Evolutionary conservation across 73 alveolate species (phyloP).

Genomic region (Diophrys appendiculata): DNA sequence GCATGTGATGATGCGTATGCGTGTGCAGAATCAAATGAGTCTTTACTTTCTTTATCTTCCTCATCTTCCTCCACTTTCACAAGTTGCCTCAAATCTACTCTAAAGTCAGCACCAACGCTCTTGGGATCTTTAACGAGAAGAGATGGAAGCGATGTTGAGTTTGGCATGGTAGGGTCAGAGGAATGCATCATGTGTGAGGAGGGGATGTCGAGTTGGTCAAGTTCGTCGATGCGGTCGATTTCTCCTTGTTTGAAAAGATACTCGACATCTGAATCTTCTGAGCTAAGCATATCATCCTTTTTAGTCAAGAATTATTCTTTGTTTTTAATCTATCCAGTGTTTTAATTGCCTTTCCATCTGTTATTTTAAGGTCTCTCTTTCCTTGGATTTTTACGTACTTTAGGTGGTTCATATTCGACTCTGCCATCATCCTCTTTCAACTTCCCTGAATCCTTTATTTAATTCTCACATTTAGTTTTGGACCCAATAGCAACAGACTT

Average conservation of each 20-base stretch:
- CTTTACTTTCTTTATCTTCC: neutral
- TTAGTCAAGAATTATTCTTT: neutral
- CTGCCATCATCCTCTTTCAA: slow-evolving; percentile 1
- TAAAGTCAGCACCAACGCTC: neutral
- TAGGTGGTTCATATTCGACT: neutral
- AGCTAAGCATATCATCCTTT: neutral
- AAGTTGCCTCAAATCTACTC: neutral
- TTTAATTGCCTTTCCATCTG: neutral
- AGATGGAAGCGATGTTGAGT: too few species aligned
- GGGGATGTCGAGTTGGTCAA: too few species aligned
- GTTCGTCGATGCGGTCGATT: too few species aligned
- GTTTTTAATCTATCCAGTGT: neutral
- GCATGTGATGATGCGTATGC: too few species aligned
- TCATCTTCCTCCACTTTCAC: neutral
- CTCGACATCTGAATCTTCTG: too few species aligned
- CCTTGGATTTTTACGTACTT: neutral
- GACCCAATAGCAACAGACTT: slow-evolving; percentile 58
- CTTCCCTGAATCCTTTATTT: too few species aligned
- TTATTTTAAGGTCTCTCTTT: neutral
- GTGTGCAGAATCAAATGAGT: too few species aligned
- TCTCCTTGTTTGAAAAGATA: too few species aligned
- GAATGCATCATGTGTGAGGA: too few species aligned
- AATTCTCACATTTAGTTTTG: slow-evolving; percentile 6
- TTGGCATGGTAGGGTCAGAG: too few species aligned
- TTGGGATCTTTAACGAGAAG: too few species aligned